Conservation (phyloP, 2,329 filamentous ascomycete genomes). For the Calonectria fujianensis region DNA sequence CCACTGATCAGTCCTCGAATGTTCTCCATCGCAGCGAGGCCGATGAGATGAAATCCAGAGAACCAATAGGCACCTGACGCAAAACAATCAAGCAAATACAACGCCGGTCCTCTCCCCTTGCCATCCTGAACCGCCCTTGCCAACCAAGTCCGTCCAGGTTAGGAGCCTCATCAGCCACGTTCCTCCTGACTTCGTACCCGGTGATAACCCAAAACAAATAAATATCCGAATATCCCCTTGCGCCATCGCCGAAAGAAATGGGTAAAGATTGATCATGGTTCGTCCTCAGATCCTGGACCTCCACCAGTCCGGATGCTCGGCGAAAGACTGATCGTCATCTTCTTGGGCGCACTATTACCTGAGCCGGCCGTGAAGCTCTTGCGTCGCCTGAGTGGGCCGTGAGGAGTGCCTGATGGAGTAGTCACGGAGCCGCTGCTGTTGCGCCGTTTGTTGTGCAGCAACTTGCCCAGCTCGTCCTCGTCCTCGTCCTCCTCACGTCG, state of each 20-base stretch:
- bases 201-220: slow-evolving; percentile 48
- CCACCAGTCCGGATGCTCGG: slow-evolving; percentile 64
- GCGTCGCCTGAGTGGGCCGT: slow-evolving; percentile 56
- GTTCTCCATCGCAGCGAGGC: slow-evolving; percentile 24
- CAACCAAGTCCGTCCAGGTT: slow-evolving; percentile 46
- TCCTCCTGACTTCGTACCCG: slow-evolving; percentile 40
- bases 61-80: slow-evolving; percentile 45
- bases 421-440: slow-evolving; percentile 73
- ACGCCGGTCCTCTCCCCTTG: slow-evolving; percentile 50
- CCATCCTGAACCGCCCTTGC: slow-evolving; percentile 48
- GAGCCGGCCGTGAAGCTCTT: slow-evolving; percentile 66
- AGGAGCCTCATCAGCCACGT: slow-evolving; percentile 42
- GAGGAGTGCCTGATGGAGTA: slow-evolving; percentile 61
- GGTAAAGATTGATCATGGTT: slow-evolving; percentile 57
- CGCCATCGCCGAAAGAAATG: slow-evolving; percentile 55
- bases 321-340: slow-evolving; percentile 76
- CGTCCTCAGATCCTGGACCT: slow-evolving; percentile 62
- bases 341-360: slow-evolving; percentile 66
- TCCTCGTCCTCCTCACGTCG: slow-evolving; percentile 93
- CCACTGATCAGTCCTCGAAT: slow-evolving; percentile 27
- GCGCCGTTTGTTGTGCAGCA: slow-evolving; percentile 79
- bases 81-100: slow-evolving; percentile 48
- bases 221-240: slow-evolving; percentile 45
- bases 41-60: slow-evolving; percentile 30
- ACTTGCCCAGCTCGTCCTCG: slow-evolving; percentile 91